Percentiles rank a stretch among this genome's conserved stretches.
Evolutionary conservation across 768 basidiomycete species (phyloP).

Genomic region (Leccinum ochraceum): DNA sequence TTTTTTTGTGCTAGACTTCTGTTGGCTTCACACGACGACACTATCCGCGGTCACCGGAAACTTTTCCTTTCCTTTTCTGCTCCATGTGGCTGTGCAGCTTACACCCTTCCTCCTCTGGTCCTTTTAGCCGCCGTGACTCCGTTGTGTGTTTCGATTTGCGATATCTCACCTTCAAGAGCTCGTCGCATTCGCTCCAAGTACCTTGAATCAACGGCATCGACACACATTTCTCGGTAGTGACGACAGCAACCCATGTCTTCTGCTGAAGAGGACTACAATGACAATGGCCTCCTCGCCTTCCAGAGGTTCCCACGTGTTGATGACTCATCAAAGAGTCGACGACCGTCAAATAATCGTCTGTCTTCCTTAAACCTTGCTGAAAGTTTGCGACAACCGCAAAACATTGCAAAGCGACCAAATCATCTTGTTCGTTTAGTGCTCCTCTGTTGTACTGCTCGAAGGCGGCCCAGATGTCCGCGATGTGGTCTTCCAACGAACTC

Average conservation of each 20-base stretch:
- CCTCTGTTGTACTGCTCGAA: no score
- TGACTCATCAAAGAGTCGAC: no score
- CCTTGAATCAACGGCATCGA: background rate
- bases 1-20: no score
- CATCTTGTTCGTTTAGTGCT: no score
- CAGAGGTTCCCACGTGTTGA: no score
- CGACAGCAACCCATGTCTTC: conserved; percentile 42
- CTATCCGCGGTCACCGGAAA: background rate
- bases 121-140: background rate
- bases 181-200: background rate
- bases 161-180: background rate
- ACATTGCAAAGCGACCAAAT: no score
- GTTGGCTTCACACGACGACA: background rate
- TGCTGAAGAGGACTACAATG: conserved; percentile 62
- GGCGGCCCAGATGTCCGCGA: no score
- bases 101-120: background rate
- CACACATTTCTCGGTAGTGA: background rate
- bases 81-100: background rate
- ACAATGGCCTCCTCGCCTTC: conserved; percentile 32
- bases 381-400: no score
- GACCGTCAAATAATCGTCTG: no score
- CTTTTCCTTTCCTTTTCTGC: background rate
- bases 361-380: no score
- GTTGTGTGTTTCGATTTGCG: no score
- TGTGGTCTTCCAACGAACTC: no score